Conservation (phyloP, 306 rosid species). For the Canavalia gladiata region DNA sequence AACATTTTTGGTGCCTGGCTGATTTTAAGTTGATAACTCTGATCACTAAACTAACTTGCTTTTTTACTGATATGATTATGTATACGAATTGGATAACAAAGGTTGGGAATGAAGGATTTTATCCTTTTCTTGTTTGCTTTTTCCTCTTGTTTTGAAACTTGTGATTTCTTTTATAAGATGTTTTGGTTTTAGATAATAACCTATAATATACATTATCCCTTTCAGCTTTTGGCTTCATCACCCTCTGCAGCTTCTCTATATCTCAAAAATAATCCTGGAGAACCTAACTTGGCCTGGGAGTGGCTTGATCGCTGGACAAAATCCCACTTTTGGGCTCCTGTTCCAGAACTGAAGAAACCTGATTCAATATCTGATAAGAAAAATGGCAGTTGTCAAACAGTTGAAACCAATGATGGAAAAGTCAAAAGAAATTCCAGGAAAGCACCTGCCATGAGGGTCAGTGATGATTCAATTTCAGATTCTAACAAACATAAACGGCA, state of each 20-base stretch:
- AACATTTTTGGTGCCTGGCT: not conserved
- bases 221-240: conserved; percentile 58
- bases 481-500: conserved; percentile 40
- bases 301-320: conserved; percentile 63
- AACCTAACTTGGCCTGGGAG: conserved; percentile 45
- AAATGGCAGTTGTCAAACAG: conserved; percentile 30
- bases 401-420: conserved; percentile 28
- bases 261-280: conserved; percentile 44
- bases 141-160: conserved; percentile 3
- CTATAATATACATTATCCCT: not conserved
- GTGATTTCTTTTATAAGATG: not conserved
- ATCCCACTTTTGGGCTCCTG: conserved; percentile 53
- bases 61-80: conserved; percentile 1
- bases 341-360: conserved; percentile 24
- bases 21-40: not conserved
- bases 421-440: conserved; percentile 43
- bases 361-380: conserved; percentile 38
- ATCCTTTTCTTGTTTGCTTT: not conserved
- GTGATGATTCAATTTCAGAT: conserved; percentile 33
- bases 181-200: conserved; percentile 18
- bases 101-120: not conserved
- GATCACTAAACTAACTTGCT: not conserved
- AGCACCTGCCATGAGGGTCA: conserved; percentile 29
- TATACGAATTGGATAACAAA: not conserved
- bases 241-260: conserved; percentile 34